Percentiles rank a stretch among this genome's conserved stretches.
Evolutionary conservation across 768 basidiomycete species (phyloP).

Genomic region (Cyclocybe cylindracea): DNA sequence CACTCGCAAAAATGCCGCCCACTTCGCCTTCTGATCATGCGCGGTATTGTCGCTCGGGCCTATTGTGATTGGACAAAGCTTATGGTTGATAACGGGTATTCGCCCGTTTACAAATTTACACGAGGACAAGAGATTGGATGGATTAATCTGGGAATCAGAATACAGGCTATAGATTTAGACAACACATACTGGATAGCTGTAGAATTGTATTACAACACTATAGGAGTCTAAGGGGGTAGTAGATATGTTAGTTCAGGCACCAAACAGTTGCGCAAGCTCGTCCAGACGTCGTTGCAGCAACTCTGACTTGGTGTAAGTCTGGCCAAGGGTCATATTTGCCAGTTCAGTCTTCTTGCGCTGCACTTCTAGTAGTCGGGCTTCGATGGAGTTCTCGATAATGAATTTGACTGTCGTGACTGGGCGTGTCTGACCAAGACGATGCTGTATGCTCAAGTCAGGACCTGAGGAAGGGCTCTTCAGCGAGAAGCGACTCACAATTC

Average conservation of each 20-base stretch:
- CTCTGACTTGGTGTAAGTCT: slow-evolving; percentile 86
- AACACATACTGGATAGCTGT: slow-evolving; percentile 16
- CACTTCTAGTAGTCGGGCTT: slow-evolving; percentile 88
- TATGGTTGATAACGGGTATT: too few species aligned
- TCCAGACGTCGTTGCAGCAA: slow-evolving; percentile 85
- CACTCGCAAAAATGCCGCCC: slow-evolving; percentile 66
- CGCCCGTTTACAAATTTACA: slow-evolving; percentile 5
- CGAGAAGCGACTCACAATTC: slow-evolving; percentile 66
- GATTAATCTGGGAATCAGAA: slow-evolving; percentile 8
- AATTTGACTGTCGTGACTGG: slow-evolving; percentile 92
- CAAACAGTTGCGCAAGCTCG: slow-evolving; percentile 79
- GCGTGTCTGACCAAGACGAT: slow-evolving; percentile 92
- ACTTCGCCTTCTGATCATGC: slow-evolving; percentile 66
- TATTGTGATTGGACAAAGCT: not conserved
- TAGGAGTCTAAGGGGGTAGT: slow-evolving; percentile 25
- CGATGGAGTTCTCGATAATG: slow-evolving; percentile 94
- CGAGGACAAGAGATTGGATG: slow-evolving; percentile 4
- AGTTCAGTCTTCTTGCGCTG: slow-evolving; percentile 94
- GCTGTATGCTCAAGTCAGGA: slow-evolving; percentile 45
- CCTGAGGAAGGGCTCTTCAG: not conserved
- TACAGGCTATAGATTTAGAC: slow-evolving; percentile 11
- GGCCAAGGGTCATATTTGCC: slow-evolving; percentile 91
- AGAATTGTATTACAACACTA: slow-evolving; percentile 13
- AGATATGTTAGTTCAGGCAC: slow-evolving; percentile 34
- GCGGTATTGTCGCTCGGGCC: not conserved